Conservation (phyloP, 1,284 basidiomycete genomes). For the Trametes polyzona region DNA sequence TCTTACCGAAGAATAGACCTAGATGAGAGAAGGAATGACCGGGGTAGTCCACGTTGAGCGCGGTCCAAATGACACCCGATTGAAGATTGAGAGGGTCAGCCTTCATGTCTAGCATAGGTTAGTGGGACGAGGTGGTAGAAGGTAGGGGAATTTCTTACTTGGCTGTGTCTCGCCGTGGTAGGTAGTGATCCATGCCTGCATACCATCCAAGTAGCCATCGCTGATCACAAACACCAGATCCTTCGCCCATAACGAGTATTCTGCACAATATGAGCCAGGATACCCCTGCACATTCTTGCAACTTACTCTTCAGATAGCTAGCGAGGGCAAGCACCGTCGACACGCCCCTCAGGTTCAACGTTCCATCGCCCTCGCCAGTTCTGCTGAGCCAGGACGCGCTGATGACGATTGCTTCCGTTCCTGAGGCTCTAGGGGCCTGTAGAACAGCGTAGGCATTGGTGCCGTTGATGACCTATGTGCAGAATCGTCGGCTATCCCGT, state of each 20-base stretch:
- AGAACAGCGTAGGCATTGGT: constrained; percentile 85
- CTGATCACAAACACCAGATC: constrained; percentile 91
- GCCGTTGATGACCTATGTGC: constrained; percentile 51
- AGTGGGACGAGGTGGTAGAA: not conserved
- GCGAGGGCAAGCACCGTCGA: constrained; percentile 85
- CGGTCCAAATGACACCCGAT: constrained; percentile 93
- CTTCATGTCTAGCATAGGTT: constrained; percentile 55
- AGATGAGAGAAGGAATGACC: constrained; percentile 96
- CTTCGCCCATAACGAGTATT: constrained; percentile 91
- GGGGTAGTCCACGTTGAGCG: constrained; percentile 93
- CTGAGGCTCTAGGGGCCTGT: constrained; percentile 84
- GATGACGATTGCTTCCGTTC: constrained; percentile 89
- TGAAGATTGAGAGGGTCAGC: constrained; percentile 63
- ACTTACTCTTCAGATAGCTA: constrained; percentile 76
- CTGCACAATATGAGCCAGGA: constrained; percentile 43
- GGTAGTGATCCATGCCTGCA: constrained; percentile 87
- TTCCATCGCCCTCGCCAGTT: constrained; percentile 55
- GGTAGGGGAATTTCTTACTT: constrained; percentile 49
- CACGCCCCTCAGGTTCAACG: constrained; percentile 86
- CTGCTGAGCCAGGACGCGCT: constrained; percentile 87
- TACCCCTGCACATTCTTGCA: not conserved
- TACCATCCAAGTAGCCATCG: constrained; percentile 89
- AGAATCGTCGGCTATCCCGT: constrained; percentile 22
- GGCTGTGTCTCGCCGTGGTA: constrained; percentile 77
- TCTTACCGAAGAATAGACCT: constrained; percentile 88